phyloP scores from a whole-genome alignment of 345 rosid species.

The Eucalyptus viminalis region DNA sequence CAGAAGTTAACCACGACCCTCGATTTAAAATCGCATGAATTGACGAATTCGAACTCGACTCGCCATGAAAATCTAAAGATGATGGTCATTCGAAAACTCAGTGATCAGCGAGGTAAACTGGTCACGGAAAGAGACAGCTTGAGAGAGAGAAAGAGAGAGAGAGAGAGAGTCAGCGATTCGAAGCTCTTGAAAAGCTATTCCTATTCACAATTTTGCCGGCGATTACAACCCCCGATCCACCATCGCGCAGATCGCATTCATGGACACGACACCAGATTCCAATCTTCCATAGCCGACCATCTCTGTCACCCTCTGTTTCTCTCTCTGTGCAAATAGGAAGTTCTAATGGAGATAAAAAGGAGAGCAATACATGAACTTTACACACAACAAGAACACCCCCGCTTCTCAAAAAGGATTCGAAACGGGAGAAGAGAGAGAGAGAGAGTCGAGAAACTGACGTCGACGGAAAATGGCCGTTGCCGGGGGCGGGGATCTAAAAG shows the following conservation, averaged over 20 bases:
- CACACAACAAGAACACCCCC: neutral
- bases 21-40: neutral
- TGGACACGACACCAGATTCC: neutral
- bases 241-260: neutral
- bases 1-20: neutral
- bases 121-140: neutral
- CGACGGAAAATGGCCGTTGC: neutral
- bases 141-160: neutral
- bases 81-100: neutral
- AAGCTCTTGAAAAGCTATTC: neutral
- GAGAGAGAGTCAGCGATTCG: neutral
- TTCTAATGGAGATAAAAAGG: neutral
- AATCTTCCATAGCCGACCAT: neutral
- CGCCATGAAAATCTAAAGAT: neutral
- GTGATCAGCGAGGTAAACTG: neutral
- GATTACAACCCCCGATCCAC: neutral
- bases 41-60: neutral
- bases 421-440: neutral
- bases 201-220: neutral
- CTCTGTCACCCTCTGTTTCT: neutral
- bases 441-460: neutral
- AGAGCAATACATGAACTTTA: neutral
- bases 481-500: neutral
- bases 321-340: neutral
- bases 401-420: no score